These are phyloP conservation scores for Exophiala sp. DNA, from an alignment of 2,329 filamentous ascomycete genomes.

Conservation along the genomic window DNA sequence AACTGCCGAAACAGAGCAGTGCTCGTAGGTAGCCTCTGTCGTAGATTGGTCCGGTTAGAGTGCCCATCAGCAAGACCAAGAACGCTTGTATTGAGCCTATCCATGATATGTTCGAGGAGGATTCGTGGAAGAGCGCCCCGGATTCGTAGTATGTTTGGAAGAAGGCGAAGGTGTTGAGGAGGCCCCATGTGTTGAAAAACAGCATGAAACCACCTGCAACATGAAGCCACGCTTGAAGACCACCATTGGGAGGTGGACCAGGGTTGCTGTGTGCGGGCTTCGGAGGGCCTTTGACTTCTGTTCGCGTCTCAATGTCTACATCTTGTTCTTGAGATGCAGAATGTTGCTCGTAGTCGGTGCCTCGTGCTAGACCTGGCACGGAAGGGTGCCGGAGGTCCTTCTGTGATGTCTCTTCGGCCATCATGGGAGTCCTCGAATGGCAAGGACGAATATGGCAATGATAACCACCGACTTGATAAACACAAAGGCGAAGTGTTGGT, in stretches of 20 bases:
- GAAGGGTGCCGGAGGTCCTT: no score
- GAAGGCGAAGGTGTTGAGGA: slow-evolving; percentile 30
- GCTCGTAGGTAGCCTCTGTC: slow-evolving; percentile 42
- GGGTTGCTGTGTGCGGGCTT: no score
- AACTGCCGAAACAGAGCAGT: slow-evolving; percentile 27
- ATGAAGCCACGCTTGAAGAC: slow-evolving; percentile 31
- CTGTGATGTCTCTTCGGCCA: no score
- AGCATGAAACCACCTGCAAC: slow-evolving; percentile 29
- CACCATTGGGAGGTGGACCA: slow-evolving; percentile 25
- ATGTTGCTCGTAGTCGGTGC: no score
- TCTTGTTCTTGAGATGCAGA: no score
- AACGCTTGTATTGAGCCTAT: slow-evolving; percentile 50
- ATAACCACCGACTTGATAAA: no score
- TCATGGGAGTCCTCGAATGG: no score
- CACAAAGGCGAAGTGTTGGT: no score
- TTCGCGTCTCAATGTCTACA: no score
- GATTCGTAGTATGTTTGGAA: slow-evolving; percentile 35
- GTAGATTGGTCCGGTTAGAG: slow-evolving; percentile 40
- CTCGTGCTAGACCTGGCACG: no score
- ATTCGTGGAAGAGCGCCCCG: slow-evolving; percentile 20
- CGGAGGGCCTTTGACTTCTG: no score
- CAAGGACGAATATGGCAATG: no score
- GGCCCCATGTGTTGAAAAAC: slow-evolving; percentile 25
- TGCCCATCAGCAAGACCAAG: slow-evolving; percentile 43
- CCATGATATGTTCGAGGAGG: slow-evolving; percentile 48